A percentile compares a stretch with the other conserved stretches of the same genome.
Evolutionary conservation across 352 stramenopile genomes (phyloP).

Genomic region (Albugo candida): DNA sequence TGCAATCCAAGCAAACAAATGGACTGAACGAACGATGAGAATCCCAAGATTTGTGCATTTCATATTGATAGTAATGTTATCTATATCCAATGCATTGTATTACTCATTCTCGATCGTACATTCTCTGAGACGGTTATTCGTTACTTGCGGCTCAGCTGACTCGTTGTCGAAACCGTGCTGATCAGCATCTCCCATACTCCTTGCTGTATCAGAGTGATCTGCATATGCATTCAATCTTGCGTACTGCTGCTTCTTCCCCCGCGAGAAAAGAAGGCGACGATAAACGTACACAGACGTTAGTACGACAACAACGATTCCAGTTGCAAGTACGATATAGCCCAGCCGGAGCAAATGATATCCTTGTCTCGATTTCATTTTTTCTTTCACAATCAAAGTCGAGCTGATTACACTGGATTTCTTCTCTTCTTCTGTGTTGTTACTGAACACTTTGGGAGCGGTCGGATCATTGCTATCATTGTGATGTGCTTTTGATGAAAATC

Average conservation of each 20-base stretch:
- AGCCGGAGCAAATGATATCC: constrained; percentile 17
- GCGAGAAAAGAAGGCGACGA: constrained; percentile 34
- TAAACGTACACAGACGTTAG: constrained; percentile 47
- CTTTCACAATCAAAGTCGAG: background rate
- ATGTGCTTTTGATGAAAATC: background rate
- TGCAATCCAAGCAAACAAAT: too few species aligned
- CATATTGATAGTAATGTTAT: too few species aligned
- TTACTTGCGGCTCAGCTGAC: too few species aligned
- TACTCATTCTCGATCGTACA: too few species aligned
- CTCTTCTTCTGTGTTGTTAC: background rate
- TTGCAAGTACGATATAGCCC: constrained; percentile 42
- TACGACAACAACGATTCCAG: constrained; percentile 35
- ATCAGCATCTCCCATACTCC: too few species aligned
- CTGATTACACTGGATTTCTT: background rate
- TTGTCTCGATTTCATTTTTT: background rate
- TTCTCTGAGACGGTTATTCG: too few species aligned
- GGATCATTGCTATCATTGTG: background rate
- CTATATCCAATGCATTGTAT: too few species aligned
- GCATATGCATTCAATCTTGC: constrained; percentile 7
- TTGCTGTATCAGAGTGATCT: too few species aligned
- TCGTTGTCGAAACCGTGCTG: too few species aligned
- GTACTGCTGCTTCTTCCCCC: constrained; percentile 24
- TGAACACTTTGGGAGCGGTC: background rate
- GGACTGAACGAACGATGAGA: too few species aligned
- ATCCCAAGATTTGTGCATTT: too few species aligned